These are phyloP conservation scores for Clonostachys rhizophaga DNA, from an alignment of 2,329 filamentous ascomycete genomes.

Conservation along the genomic window DNA sequence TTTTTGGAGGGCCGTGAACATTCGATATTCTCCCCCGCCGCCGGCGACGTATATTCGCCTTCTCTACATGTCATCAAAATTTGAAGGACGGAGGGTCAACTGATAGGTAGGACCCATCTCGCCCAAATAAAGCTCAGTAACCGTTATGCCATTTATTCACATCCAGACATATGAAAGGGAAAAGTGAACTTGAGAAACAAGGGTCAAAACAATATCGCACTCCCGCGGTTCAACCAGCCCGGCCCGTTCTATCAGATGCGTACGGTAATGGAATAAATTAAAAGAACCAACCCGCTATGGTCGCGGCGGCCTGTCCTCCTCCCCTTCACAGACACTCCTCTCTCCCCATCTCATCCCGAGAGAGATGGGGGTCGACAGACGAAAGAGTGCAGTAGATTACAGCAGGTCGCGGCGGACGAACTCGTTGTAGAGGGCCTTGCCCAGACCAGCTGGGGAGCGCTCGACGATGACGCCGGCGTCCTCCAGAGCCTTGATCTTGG, in stretches of 20 bases:
- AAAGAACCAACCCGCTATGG: not conserved
- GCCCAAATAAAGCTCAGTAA: too few species aligned
- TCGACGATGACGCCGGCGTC: slow-evolving; percentile 92
- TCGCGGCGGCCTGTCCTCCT: not conserved
- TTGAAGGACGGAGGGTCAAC: too few species aligned
- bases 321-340: not conserved
- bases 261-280: slow-evolving; percentile 8
- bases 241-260: slow-evolving; percentile 23
- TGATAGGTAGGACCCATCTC: too few species aligned
- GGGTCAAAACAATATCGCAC: too few species aligned
- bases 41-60: too few species aligned
- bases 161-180: not conserved
- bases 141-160: not conserved
- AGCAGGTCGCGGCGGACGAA: slow-evolving; percentile 95
- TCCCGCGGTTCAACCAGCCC: not conserved
- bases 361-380: slow-evolving; percentile 6
- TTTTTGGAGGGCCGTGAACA: too few species aligned
- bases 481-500: slow-evolving; percentile 95
- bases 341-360: not conserved
- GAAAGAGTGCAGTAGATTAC: slow-evolving; percentile 41
- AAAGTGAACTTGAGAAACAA: too few species aligned
- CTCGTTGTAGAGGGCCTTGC: slow-evolving; percentile 90
- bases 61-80: too few species aligned
- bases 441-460: slow-evolving; percentile 85
- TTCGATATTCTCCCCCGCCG: too few species aligned